phyloP scores from a whole-genome alignment of 1,284 basidiomycete species.

The Blastosporella zonata region DNA sequence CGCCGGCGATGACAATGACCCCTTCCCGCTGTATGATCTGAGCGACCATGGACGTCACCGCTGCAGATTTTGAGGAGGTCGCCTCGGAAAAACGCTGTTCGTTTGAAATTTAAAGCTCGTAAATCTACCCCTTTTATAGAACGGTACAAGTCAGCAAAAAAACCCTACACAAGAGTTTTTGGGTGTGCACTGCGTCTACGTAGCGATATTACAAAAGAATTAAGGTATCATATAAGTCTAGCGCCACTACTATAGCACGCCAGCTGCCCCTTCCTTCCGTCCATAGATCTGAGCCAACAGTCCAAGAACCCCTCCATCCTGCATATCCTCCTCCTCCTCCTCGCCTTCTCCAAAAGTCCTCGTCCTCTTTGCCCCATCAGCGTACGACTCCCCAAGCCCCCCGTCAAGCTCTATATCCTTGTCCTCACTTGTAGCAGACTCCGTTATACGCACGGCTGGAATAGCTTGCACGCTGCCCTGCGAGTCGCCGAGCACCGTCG shows the following conservation, averaged over 20 bases:
- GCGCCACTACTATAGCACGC: slow-evolving; percentile 34
- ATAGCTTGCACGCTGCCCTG: slow-evolving; percentile 46
- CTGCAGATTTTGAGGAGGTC: slow-evolving; percentile 21
- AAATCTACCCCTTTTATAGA: background rate
- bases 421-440: slow-evolving; percentile 25
- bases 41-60: slow-evolving; percentile 14
- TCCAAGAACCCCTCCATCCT: slow-evolving; percentile 70
- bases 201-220: slow-evolving; percentile 7
- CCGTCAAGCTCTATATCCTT: slow-evolving; percentile 51
- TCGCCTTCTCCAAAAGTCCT: slow-evolving; percentile 43
- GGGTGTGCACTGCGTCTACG: no score
- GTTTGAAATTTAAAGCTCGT: slow-evolving; percentile 8
- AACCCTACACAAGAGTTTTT: no score
- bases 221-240: slow-evolving; percentile 18
- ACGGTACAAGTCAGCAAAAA: slow-evolving; percentile 5
- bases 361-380: slow-evolving; percentile 51
- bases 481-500: slow-evolving; percentile 69
- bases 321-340: slow-evolving; percentile 56
- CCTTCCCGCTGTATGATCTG: slow-evolving; percentile 13
- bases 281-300: slow-evolving; percentile 78
- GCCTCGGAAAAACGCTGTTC: slow-evolving; percentile 23
- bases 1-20: background rate
- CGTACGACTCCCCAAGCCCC: slow-evolving; percentile 71
- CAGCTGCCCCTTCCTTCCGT: slow-evolving; percentile 51
- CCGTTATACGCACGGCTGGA: background rate